Percentiles rank a stretch among this genome's conserved stretches.
phyloP scores from a whole-genome alignment of 2,329 filamentous ascomycete genomes.

The Hawksworthiomyces lignivorus region DNA sequence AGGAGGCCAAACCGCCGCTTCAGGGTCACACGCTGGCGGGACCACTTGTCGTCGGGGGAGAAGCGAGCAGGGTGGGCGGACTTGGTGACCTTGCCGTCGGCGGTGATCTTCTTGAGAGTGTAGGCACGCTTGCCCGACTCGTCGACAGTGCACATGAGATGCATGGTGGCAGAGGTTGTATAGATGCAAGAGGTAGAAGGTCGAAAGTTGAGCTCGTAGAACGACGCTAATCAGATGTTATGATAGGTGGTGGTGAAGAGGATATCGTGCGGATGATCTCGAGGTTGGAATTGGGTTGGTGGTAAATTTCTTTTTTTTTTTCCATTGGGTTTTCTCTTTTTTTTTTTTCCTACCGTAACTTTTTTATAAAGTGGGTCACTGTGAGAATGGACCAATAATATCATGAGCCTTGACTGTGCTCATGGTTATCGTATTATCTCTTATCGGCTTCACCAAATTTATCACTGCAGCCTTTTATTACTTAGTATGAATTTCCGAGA shows the following conservation, averaged over 20 bases:
- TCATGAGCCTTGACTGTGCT: too few species aligned
- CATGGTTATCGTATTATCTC: too few species aligned
- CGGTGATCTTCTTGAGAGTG: slow-evolving; percentile 83
- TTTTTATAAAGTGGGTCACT: slow-evolving; percentile 1
- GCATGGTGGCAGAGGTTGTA: slow-evolving; percentile 30
- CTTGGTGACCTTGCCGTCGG: slow-evolving; percentile 77
- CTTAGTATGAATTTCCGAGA: too few species aligned
- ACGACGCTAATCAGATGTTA: too few species aligned
- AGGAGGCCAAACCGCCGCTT: slow-evolving; percentile 90
- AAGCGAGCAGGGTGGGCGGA: slow-evolving; percentile 93
- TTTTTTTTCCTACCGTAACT: too few species aligned
- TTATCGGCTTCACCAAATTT: too few species aligned
- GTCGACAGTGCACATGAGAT: slow-evolving; percentile 78
- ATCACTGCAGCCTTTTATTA: too few species aligned
- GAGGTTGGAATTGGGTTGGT: not conserved
- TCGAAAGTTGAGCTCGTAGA: too few species aligned
- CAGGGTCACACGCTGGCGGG: slow-evolving; percentile 86
- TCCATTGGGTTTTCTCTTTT: not conserved
- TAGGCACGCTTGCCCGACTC: slow-evolving; percentile 79
- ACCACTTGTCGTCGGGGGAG: slow-evolving; percentile 98
- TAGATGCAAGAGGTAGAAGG: too few species aligned
- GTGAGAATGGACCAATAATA: not conserved
- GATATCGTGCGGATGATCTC: too few species aligned
- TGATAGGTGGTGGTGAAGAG: not conserved
- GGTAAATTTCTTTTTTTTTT: not conserved